These are phyloP conservation scores for Galerina sulciceps DNA, from an alignment of 768 basidiomycete genomes.

Conservation along the genomic window DNA sequence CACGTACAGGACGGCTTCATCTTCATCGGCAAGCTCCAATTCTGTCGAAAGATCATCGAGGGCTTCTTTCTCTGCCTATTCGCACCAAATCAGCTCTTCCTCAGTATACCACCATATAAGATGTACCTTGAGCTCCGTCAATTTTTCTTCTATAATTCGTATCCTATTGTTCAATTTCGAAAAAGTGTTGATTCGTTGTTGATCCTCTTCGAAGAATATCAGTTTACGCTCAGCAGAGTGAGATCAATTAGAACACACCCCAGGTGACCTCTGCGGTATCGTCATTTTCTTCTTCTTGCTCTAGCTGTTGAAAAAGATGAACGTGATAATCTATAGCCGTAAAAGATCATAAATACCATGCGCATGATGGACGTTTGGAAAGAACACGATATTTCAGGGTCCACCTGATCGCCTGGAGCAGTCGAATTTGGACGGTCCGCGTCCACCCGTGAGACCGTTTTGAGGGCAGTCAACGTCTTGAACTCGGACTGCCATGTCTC, in stretches of 20 bases:
- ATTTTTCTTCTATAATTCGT: constrained; percentile 70
- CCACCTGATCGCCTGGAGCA: constrained; percentile 1
- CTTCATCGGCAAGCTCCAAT: constrained; percentile 88
- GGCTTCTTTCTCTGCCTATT: constrained; percentile 92
- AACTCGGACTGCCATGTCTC: constrained; percentile 18
- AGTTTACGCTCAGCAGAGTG: constrained; percentile 3
- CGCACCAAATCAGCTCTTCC: constrained; percentile 6
- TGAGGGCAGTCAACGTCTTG: constrained; percentile 1
- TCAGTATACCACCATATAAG: neutral
- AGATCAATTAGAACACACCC: constrained; percentile 51
- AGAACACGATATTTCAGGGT: constrained; percentile 9
- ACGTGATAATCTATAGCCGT: constrained; percentile 3
- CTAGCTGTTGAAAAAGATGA: constrained; percentile 48
- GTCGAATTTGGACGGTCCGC: neutral
- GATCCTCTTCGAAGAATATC: constrained; percentile 63
- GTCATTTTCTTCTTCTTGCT: constrained; percentile 77
- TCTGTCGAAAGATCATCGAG: constrained; percentile 88
- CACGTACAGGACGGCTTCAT: constrained; percentile 74
- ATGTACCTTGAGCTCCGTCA: constrained; percentile 74
- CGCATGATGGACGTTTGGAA: constrained; percentile 25
- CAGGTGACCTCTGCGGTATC: constrained; percentile 82
- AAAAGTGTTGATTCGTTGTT: constrained; percentile 89
- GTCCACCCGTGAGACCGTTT: no score
- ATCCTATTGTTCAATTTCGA: constrained; percentile 88
- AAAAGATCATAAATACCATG: constrained; percentile 23